Base-by-base conservation (phyloP, 805 yeast genomes). In the Metschnikowia aberdeeniae region DNA sequence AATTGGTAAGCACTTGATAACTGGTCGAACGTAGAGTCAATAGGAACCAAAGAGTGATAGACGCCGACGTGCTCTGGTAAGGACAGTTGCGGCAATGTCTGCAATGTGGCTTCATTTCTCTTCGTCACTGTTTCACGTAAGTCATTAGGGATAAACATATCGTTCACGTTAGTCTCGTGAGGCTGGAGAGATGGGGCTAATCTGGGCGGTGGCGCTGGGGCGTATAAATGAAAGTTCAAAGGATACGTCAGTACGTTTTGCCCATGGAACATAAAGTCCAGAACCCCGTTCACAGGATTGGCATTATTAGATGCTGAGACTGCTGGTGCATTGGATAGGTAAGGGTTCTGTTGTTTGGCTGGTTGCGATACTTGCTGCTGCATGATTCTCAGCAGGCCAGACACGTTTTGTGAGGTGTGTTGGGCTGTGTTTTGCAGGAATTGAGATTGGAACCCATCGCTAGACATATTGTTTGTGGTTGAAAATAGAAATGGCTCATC, bases 131-230 rank as follows among this genome's bases (percentile, higher is more conserved):
- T 67, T 58, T 86, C 89, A 55, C 97, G 76, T 39, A 92, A 58
- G 40, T 84, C 76, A 54, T 78, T 78, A 8, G 89, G 80, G 9
- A 92, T 76, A 60, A 90, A 90, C 57, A 93, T 72, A 46, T 76
- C 77, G 44, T 78, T 78, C 3, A 83, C 78, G 28, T 80, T 80
- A 35, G 89, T 76, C 64, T 89, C 90, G 60, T 89, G 81, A 1
- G 87, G 80, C 40, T 76, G 75, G 50, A 86, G 67, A 11, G 82
- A 81, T 8, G 77, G 63, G 34, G 75, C 72, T 39, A 82, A 62
- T 58, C 84, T 82, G 7, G 89, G 90, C 3, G 90, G 88, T 8
- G 97, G 92, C 27, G 80, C 76, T 2, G 97, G 97, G 0, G 97
- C 93, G 65, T 92, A 90, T 33, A 89, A 66, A 64, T 90, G 96